phyloP scores from a whole-genome alignment of 2,329 filamentous ascomycete species.

The Decorospora gaudefroyi region DNA sequence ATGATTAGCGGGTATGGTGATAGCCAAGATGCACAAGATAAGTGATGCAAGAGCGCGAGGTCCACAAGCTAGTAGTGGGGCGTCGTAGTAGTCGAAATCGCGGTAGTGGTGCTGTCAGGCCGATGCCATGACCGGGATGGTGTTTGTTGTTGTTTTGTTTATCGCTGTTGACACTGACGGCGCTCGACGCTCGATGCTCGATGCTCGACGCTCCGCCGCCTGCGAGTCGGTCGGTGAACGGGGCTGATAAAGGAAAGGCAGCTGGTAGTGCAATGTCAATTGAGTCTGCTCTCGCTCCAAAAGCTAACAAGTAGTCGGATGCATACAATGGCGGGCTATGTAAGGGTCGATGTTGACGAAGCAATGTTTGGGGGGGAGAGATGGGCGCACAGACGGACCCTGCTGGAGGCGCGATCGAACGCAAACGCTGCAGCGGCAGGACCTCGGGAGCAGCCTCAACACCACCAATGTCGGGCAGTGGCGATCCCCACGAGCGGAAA shows the following conservation, averaged over 20 bases:
- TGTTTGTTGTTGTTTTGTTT: conserved; percentile 26
- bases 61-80: conserved; percentile 22
- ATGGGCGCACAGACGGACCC: conserved; percentile 26
- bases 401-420: conserved; percentile 17
- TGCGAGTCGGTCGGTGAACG: conserved; percentile 26
- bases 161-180: conserved; percentile 30
- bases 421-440: conserved; percentile 32
- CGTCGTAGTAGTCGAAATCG: conserved; percentile 20
- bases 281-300: conserved; percentile 34
- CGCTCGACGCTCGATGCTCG: conserved; percentile 17
- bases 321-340: conserved; percentile 33
- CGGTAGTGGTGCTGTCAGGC: conserved; percentile 15
- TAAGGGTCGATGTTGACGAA: conserved; percentile 16
- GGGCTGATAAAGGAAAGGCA: conserved; percentile 38
- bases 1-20: conserved; percentile 18
- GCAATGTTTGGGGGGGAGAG: conserved; percentile 14
- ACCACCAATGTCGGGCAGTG: conserved; percentile 14
- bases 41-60: conserved; percentile 27
- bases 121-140: conserved; percentile 24
- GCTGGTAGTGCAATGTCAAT: conserved; percentile 33
- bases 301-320: conserved; percentile 43
- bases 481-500: conserved; percentile 19
- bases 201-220: conserved; percentile 18
- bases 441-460: conserved; percentile 27
- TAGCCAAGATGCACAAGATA: conserved; percentile 31